These are phyloP conservation scores for Wickerhamiella hasegawae DNA, from an alignment of 805 yeast species.

Conservation along the genomic window DNA sequence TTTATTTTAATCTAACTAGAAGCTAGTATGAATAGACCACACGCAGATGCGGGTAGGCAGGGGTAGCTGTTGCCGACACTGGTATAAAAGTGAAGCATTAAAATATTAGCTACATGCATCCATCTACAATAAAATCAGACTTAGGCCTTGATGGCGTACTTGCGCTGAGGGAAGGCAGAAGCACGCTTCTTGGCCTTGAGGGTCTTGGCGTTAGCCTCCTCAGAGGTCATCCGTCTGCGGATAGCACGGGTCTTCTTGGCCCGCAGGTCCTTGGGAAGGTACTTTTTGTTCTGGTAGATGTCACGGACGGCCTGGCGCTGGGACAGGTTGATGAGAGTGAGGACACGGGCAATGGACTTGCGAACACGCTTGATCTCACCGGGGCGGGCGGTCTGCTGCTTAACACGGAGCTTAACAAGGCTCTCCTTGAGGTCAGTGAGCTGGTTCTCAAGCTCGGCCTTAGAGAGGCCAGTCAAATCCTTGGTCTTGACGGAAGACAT, in stretches of 20 bases:
- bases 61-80: no score
- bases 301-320: constrained; percentile 92
- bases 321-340: constrained; percentile 91
- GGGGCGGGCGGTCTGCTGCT: constrained; percentile 42
- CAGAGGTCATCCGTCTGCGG: constrained; percentile 87
- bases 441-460: constrained; percentile 89
- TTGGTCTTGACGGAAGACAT: constrained; percentile 50
- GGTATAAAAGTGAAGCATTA: no score
- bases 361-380: constrained; percentile 96
- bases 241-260: constrained; percentile 99
- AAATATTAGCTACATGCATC: not conserved
- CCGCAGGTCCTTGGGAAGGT: constrained; percentile 96
- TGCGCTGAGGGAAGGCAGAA: constrained; percentile 96
- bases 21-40: not conserved
- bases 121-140: constrained; percentile 1
- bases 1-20: not conserved
- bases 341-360: constrained; percentile 96
- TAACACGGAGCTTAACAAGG: constrained; percentile 90
- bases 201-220: constrained; percentile 70
- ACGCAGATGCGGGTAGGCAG: no score
- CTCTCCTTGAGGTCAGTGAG: constrained; percentile 93
- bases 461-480: constrained; percentile 94
- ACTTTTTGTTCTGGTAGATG: constrained; percentile 73
- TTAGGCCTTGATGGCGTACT: constrained; percentile 96
- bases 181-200: constrained; percentile 82